phyloP scores from a whole-genome alignment of 129 eudicot species.

The Helianthus tuberosus region DNA sequence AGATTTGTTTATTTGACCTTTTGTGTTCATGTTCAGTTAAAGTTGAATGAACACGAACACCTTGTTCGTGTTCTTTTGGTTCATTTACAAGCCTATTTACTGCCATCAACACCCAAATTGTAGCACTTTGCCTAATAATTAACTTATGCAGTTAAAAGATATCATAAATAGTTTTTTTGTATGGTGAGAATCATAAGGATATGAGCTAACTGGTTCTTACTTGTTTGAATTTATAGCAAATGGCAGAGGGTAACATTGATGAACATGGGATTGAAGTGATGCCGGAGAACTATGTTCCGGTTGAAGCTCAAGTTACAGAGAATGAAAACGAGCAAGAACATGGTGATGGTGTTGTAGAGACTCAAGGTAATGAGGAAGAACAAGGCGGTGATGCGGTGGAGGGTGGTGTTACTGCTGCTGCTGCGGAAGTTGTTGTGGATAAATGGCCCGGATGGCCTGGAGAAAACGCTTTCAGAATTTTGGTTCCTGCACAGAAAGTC shows the following conservation, averaged over 20 bases:
- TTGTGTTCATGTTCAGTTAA: too few species aligned
- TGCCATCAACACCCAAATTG: neutral
- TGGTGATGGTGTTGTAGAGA: slow-evolving; percentile 19
- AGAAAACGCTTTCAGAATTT: slow-evolving; percentile 85
- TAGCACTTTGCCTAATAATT: neutral
- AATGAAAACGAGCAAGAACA: slow-evolving; percentile 35
- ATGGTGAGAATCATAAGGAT: neutral
- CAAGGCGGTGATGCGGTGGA: slow-evolving; percentile 15
- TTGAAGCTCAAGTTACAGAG: slow-evolving; percentile 50
- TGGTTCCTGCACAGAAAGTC: slow-evolving; percentile 89
- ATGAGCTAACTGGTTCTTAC: neutral
- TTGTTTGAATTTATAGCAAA: slow-evolving; percentile 28
- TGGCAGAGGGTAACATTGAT: slow-evolving; percentile 54
- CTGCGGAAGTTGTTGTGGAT: slow-evolving; percentile 38
- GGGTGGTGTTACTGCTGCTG: slow-evolving; percentile 13
- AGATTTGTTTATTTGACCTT: too few species aligned
- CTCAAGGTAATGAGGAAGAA: slow-evolving; percentile 16
- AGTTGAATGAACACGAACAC: too few species aligned
- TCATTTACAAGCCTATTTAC: too few species aligned
- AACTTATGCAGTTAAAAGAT: too few species aligned
- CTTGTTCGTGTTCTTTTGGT: too few species aligned
- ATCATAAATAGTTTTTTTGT: too few species aligned
- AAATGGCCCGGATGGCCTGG: slow-evolving; percentile 99
- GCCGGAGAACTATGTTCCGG: slow-evolving; percentile 53
- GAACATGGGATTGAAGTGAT: slow-evolving; percentile 36